phyloP scores from a whole-genome alignment of 2,329 filamentous ascomycete species.

The Stemphylium vesicarium region DNA sequence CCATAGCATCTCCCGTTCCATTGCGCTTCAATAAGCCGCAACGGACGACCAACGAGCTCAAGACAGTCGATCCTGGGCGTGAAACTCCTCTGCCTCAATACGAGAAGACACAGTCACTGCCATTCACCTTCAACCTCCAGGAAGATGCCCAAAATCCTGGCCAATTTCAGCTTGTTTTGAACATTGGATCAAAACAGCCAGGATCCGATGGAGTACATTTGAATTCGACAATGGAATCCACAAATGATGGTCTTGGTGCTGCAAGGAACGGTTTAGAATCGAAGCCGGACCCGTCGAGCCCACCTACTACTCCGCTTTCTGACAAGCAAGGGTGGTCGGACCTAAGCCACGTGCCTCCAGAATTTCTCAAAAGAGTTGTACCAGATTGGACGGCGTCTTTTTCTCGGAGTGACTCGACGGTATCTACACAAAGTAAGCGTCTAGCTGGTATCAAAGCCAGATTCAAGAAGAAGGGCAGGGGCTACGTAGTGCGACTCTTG shows the following conservation, averaged over 20 bases:
- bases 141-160: slow-evolving; percentile 40
- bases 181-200: slow-evolving; percentile 29
- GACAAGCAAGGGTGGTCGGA: slow-evolving; percentile 40
- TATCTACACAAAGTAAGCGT: slow-evolving; percentile 32
- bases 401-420: slow-evolving; percentile 33
- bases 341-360: slow-evolving; percentile 34
- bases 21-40: slow-evolving; percentile 15
- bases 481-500: slow-evolving; percentile 39
- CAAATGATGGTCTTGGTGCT: slow-evolving; percentile 22
- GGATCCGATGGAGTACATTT: slow-evolving; percentile 4
- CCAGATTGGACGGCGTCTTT: slow-evolving; percentile 41
- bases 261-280: slow-evolving; percentile 17
- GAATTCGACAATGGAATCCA: slow-evolving; percentile 16
- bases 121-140: slow-evolving; percentile 40
- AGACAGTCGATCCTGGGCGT: slow-evolving; percentile 25
- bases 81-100: slow-evolving; percentile 37
- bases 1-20: slow-evolving; percentile 30
- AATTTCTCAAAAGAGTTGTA: slow-evolving; percentile 39
- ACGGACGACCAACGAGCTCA: slow-evolving; percentile 19
- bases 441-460: slow-evolving; percentile 41
- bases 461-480: slow-evolving; percentile 44
- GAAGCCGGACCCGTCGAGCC: slow-evolving; percentile 24
- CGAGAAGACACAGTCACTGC: slow-evolving; percentile 34
- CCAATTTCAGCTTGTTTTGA: slow-evolving; percentile 41
- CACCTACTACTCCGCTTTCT: slow-evolving; percentile 30